phyloP scores from a whole-genome alignment of 148 eudicot species.

The Pouteria glomerata region DNA sequence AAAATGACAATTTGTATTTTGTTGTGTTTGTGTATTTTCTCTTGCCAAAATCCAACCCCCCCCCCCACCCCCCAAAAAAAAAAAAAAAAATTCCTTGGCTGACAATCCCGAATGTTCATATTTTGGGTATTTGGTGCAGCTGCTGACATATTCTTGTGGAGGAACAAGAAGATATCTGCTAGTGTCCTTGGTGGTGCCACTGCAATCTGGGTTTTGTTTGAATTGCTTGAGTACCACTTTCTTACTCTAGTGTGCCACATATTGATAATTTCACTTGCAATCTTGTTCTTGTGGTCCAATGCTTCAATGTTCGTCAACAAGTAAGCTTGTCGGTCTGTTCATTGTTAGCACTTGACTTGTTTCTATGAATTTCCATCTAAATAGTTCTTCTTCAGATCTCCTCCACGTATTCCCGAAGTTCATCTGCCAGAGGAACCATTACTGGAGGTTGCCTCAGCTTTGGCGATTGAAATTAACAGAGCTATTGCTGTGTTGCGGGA shows the following conservation, averaged over 20 bases:
- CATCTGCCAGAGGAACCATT: conserved; percentile 45
- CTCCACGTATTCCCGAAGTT: conserved; percentile 57
- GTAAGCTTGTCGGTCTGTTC: conserved; percentile 18
- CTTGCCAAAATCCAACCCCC: not conserved
- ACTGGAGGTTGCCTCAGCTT: conserved; percentile 41
- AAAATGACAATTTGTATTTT: too few relatives aligned
- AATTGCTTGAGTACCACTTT: too few relatives aligned
- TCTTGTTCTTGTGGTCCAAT: conserved; percentile 76
- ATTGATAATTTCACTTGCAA: conserved; percentile 55
- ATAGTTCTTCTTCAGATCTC: conserved; percentile 27
- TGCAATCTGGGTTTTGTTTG: conserved; percentile 78
- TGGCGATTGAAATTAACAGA: conserved; percentile 46
- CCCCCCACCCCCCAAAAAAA: not conserved
- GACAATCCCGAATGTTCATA: not conserved
- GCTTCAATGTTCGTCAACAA: conserved; percentile 53
- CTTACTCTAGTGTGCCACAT: conserved; percentile 64
- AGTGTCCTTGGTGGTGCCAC: conserved; percentile 69
- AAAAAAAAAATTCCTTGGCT: not conserved
- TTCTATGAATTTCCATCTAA: not conserved
- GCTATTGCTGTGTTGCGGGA: conserved; percentile 36
- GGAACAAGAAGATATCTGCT: conserved; percentile 92
- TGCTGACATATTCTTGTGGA: conserved; percentile 93
- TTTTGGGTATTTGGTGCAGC: conserved; percentile 37
- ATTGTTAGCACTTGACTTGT: not conserved
- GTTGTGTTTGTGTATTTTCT: not conserved